A percentile compares a stretch with the other conserved stretches of the same genome.
Evolutionary conservation across 768 basidiomycete species (phyloP).

Genomic region (Termitomyces sp.): DNA sequence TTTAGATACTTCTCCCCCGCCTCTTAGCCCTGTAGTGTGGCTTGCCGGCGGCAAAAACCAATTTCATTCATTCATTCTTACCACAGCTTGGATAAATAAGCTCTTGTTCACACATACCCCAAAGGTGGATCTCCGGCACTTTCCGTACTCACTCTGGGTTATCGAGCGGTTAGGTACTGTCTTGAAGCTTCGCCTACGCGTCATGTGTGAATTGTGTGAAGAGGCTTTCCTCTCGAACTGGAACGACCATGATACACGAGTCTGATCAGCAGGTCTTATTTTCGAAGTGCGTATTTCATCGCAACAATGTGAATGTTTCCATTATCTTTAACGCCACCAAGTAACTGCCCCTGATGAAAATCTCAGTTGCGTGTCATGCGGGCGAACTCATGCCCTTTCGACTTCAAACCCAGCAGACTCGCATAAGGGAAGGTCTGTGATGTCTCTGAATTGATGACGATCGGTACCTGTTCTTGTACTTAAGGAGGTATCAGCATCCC

Average conservation of each 20-base stretch:
- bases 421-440: background rate
- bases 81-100: background rate
- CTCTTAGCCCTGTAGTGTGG: too few species aligned
- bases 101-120: background rate
- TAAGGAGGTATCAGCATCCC: background rate
- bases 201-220: background rate
- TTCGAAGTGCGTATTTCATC: background rate
- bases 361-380: background rate
- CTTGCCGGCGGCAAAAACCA: too few species aligned
- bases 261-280: slow-evolving; percentile 6
- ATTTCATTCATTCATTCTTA: too few species aligned
- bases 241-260: background rate
- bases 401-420: background rate
- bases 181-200: background rate
- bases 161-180: too few species aligned
- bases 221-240: background rate
- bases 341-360: background rate
- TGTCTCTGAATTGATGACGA: background rate
- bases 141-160: background rate
- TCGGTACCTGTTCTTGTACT: background rate
- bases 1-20: too few species aligned
- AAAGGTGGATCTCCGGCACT: background rate
- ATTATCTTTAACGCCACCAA: background rate
- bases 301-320: background rate
- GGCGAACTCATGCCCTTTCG: background rate